Conservation (phyloP, 2,329 filamentous ascomycete genomes). For the Macrophomina phaseolina region DNA sequence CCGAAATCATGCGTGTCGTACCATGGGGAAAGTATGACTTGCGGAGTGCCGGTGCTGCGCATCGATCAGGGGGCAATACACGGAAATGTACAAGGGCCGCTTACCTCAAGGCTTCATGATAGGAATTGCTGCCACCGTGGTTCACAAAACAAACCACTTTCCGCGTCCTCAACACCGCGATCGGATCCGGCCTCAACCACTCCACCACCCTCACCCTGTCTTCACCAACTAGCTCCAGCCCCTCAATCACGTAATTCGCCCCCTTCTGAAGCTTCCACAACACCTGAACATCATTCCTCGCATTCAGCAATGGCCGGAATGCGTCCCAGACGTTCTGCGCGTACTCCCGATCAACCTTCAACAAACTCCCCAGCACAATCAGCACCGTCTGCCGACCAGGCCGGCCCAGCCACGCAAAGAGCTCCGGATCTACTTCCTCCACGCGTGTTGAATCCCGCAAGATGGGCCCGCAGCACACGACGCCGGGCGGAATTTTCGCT, state of each 20-base stretch:
- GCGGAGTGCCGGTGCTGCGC: neutral
- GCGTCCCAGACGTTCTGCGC: neutral
- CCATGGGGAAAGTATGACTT: neutral
- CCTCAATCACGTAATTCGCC: neutral
- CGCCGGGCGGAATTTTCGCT: neutral
- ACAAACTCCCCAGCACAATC: neutral
- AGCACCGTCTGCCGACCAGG: neutral
- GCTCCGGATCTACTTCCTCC: neutral
- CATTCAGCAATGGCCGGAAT: neutral
- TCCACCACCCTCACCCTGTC: neutral
- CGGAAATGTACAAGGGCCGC: neutral
- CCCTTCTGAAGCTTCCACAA: neutral
- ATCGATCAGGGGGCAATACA: too few species aligned
- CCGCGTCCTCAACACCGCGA: neutral
- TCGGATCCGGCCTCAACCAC: neutral
- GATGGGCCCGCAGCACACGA: conserved; percentile 3
- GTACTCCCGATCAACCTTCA: neutral
- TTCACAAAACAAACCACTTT: neutral
- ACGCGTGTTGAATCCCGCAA: neutral
- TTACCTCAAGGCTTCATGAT: neutral
- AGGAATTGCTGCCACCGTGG: neutral
- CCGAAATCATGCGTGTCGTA: neutral
- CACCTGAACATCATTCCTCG: neutral
- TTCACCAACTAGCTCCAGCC: neutral
- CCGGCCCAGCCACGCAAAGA: neutral